Base-by-base conservation (phyloP, 2,329 filamentous ascomycete genomes). In the Rutstroemia sp. region DNA sequence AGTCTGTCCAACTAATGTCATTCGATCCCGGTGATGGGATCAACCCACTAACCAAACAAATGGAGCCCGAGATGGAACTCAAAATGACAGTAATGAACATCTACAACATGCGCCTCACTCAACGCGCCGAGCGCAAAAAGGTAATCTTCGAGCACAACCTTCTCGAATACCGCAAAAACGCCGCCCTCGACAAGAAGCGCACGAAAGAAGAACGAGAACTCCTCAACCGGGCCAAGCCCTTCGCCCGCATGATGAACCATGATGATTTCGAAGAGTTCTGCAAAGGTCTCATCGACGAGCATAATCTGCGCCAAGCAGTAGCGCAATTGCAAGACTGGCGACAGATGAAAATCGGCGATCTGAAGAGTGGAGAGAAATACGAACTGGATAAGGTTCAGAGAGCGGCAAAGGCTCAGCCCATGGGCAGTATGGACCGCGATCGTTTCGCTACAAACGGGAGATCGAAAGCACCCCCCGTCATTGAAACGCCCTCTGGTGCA, bases 11-110 rank as follows among this genome's bases (percentile, higher is more conserved):
- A 70, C 86, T 95, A 61, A 97, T 99, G 92, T 88, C 95, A 61
- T 99, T 99, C 67, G 92, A 97, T 57, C 92, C 94, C 0, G 94
- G 94, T 25, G 92, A 96, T 72, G 94, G 94, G 57, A 78, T 95
- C 63, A 95, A 96, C 67, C 85, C 88, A 1, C 76, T 79, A 2
- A 96, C 91, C 0, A 88, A 89, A 59, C 87, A 95, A 68, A 77
- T 95, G 57, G 94, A 99, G 65, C 91, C 94, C 0, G 94, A 99
- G 71, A 95, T 96, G 80, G 92, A 96, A 62, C 80, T 99, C 47
- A 99, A 99, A 77, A 84, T 97, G 74, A 96, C 91, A 0, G 91
- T 99, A 19, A 96, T 99, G 84, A 91, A 96, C 63, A 95, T 99
- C 51, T 99, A 99, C 77, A 99, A 99, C 68, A 87, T 88, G 57